phyloP scores from a whole-genome alignment of 805 yeast genomes.

The Wickerhamiella kurtzmanii region DNA sequence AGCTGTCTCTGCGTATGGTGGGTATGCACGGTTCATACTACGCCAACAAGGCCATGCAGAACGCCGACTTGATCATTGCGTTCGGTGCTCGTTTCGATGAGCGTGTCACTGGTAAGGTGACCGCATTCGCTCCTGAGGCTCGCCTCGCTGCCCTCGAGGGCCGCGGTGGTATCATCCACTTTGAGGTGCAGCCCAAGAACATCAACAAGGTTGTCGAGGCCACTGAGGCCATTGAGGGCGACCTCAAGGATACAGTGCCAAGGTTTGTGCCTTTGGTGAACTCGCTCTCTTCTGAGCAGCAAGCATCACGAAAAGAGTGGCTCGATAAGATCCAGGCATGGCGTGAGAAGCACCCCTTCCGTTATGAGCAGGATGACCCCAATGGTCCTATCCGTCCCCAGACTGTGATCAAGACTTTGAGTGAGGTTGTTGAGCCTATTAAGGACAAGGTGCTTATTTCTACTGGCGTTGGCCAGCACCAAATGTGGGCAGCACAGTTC shows the following conservation, averaged over 20 bases:
- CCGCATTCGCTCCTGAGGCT: constrained; percentile 90
- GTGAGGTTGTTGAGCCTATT: constrained; percentile 51
- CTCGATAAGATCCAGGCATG: constrained; percentile 57
- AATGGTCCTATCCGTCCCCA: constrained; percentile 66
- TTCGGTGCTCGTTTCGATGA: constrained; percentile 97
- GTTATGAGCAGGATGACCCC: constrained; percentile 62
- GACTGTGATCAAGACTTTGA: constrained; percentile 68
- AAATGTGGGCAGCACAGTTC: constrained; percentile 99
- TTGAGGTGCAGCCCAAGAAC: constrained; percentile 92
- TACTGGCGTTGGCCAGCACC: constrained; percentile 99
- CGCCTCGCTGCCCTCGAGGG: constrained; percentile 74
- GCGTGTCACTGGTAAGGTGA: constrained; percentile 81
- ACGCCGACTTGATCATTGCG: constrained; percentile 85
- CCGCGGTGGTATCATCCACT: constrained; percentile 93
- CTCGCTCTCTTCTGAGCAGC: constrained; percentile 30
- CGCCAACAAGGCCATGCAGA: constrained; percentile 88
- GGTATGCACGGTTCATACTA: constrained; percentile 98
- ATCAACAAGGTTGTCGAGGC: constrained; percentile 92
- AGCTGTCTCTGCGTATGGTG: constrained; percentile 84
- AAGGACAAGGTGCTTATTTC: constrained; percentile 72
- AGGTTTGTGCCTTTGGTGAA: constrained; percentile 58
- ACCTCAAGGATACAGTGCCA: constrained; percentile 66
- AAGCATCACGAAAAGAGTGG: constrained; percentile 45
- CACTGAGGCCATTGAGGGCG: constrained; percentile 94
- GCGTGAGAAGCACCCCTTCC: constrained; percentile 79